phyloP scores from a whole-genome alignment of 306 rosid species.

The Vigna reflexopilosa region DNA sequence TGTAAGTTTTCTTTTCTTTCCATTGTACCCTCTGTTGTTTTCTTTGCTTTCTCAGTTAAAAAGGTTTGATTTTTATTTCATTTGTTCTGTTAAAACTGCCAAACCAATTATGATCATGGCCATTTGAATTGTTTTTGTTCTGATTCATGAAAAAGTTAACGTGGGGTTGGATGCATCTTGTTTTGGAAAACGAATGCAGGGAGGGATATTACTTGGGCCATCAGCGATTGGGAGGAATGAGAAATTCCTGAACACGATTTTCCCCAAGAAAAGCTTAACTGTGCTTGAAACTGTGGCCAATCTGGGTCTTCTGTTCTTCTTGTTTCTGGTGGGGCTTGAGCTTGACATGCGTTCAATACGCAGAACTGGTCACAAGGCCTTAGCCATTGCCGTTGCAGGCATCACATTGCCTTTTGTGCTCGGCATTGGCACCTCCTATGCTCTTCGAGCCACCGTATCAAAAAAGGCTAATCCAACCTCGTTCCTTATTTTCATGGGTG shows the following conservation, averaged over 20 bases:
- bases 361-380: constrained; percentile 58
- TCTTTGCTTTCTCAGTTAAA: neutral
- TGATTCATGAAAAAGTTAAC: constrained; percentile 16
- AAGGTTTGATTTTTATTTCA: neutral
- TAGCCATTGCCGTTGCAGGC: constrained; percentile 63
- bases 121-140: neutral
- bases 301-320: constrained; percentile 68
- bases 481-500: constrained; percentile 79
- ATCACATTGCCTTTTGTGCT: constrained; percentile 68
- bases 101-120: neutral
- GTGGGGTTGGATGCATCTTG: neutral
- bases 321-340: constrained; percentile 77
- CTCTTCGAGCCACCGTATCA: constrained; percentile 54
- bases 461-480: constrained; percentile 51
- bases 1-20: constrained; percentile 44
- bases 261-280: constrained; percentile 62
- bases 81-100: neutral
- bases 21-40: constrained; percentile 11
- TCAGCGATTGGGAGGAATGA: constrained; percentile 66
- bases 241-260: constrained; percentile 52
- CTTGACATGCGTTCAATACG: constrained; percentile 63
- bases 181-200: constrained; percentile 48
- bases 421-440: constrained; percentile 65
- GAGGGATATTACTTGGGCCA: constrained; percentile 75
- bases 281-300: constrained; percentile 77